A percentile compares a stretch with the other conserved stretches of the same genome.
phyloP scores from a whole-genome alignment of 2,329 filamentous ascomycete species.

The Aspergillus eucalypticola region DNA sequence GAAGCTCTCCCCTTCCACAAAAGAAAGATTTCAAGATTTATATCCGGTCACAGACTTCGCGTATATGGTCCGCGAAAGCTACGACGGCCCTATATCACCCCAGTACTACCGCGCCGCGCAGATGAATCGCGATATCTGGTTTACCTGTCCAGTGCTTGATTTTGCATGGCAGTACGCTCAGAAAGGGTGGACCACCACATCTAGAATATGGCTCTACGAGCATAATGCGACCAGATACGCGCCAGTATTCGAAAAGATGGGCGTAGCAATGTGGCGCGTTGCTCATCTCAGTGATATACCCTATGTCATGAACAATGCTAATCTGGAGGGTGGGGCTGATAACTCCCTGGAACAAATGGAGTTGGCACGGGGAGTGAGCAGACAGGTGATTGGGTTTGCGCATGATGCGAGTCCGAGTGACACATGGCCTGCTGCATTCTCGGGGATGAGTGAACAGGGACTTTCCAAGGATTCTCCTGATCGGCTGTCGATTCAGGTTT shows the following conservation, averaged over 20 bases:
- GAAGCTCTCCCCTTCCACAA: constrained; percentile 14
- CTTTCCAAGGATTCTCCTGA: neutral
- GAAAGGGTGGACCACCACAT: constrained; percentile 15
- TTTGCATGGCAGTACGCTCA: constrained; percentile 35
- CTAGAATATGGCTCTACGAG: constrained; percentile 29
- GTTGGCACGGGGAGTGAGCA: constrained; percentile 12
- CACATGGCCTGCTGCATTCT: constrained; percentile 7
- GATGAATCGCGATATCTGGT: constrained; percentile 35
- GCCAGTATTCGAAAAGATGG: constrained; percentile 31
- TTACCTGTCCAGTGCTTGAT: constrained; percentile 34
- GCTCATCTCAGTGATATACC: constrained; percentile 39
- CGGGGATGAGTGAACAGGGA: neutral
- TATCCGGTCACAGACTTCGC: constrained; percentile 23
- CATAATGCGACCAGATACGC: constrained; percentile 31
- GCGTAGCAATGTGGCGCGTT: constrained; percentile 36
- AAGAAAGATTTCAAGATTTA: constrained; percentile 21
- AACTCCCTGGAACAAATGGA: constrained; percentile 14
- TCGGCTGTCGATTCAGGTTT: constrained; percentile 10
- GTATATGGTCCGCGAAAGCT: constrained; percentile 10
- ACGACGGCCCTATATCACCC: constrained; percentile 22
- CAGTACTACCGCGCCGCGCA: constrained; percentile 40
- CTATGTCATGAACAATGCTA: constrained; percentile 27
- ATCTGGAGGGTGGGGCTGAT: constrained; percentile 13
- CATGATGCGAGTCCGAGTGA: neutral
- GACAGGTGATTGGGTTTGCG: constrained; percentile 11